Percentiles rank a stretch among this genome's conserved stretches.
These are phyloP conservation scores for Calonectria montana DNA, from an alignment of 2,329 filamentous ascomycete genomes.

Conservation along the genomic window DNA sequence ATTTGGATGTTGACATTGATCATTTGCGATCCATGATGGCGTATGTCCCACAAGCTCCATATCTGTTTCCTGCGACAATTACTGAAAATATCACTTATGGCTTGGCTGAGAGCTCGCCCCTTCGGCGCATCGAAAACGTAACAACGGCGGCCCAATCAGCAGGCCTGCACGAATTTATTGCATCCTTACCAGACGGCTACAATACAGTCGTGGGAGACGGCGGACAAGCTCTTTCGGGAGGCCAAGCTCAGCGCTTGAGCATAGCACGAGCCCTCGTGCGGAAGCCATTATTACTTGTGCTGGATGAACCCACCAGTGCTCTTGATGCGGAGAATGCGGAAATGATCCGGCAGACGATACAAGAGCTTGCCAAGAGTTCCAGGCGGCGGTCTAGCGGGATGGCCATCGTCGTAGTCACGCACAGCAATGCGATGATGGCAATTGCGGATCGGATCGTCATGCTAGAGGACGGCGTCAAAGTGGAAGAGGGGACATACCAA, in stretches of 20 bases:
- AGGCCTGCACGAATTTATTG: slow-evolving; percentile 82
- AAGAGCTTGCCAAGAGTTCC: slow-evolving; percentile 56
- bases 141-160: slow-evolving; percentile 65
- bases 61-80: slow-evolving; percentile 82
- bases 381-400: slow-evolving; percentile 53
- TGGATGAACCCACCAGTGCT: slow-evolving; percentile 89
- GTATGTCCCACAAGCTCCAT: slow-evolving; percentile 77
- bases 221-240: slow-evolving; percentile 79
- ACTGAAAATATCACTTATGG: slow-evolving; percentile 88
- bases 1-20: slow-evolving; percentile 68
- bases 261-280: slow-evolving; percentile 84
- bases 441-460: slow-evolving; percentile 80
- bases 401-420: slow-evolving; percentile 85
- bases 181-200: slow-evolving; percentile 69
- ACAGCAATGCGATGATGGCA: slow-evolving; percentile 87
- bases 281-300: slow-evolving; percentile 76
- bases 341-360: slow-evolving; percentile 72
- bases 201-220: slow-evolving; percentile 81
- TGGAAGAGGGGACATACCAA: slow-evolving; percentile 74
- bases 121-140: slow-evolving; percentile 59
- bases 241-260: slow-evolving; percentile 83
- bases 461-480: slow-evolving; percentile 74
- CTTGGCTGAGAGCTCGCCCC: slow-evolving; percentile 64
- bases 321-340: slow-evolving; percentile 78
- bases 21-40: slow-evolving; percentile 71